phyloP scores from a whole-genome alignment of 129 eudicot species.

The Flaveria linearis region DNA sequence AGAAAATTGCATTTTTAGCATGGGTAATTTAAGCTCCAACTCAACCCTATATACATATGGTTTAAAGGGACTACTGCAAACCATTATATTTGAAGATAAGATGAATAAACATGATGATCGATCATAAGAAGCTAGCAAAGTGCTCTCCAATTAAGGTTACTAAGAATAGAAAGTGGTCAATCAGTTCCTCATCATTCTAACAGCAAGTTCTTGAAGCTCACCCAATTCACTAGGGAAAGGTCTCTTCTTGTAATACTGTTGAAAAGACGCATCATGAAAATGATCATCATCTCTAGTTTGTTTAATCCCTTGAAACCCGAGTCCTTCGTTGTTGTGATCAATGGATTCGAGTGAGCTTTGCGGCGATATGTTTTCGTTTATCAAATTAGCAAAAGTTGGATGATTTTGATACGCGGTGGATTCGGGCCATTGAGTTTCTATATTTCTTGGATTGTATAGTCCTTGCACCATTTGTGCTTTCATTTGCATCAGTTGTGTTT shows the following conservation, averaged over 20 bases:
- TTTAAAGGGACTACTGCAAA: constrained; percentile 12
- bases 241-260: constrained; percentile 55
- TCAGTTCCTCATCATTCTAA: constrained; percentile 87
- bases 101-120: constrained; percentile 39
- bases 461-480: constrained; percentile 76
- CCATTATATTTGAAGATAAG: constrained; percentile 31
- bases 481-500: constrained; percentile 88
- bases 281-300: constrained; percentile 39
- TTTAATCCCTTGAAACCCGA: constrained; percentile 46
- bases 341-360: constrained; percentile 80
- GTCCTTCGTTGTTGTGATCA: constrained; percentile 43
- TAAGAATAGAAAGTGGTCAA: constrained; percentile 10
- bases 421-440: constrained; percentile 57
- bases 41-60: constrained; percentile 25
- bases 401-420: constrained; percentile 29
- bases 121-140: constrained; percentile 24
- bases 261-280: constrained; percentile 34
- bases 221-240: constrained; percentile 69
- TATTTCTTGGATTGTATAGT: constrained; percentile 48
- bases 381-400: constrained; percentile 31
- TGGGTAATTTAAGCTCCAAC: constrained; percentile 15
- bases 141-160: constrained; percentile 11
- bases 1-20: constrained; percentile 9
- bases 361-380: constrained; percentile 54
- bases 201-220: constrained; percentile 91